A percentile compares a stretch with the other conserved stretches of the same genome.
Evolutionary conservation across 73 alveolate species (phyloP).

Genomic region (Breviolum minutum): DNA sequence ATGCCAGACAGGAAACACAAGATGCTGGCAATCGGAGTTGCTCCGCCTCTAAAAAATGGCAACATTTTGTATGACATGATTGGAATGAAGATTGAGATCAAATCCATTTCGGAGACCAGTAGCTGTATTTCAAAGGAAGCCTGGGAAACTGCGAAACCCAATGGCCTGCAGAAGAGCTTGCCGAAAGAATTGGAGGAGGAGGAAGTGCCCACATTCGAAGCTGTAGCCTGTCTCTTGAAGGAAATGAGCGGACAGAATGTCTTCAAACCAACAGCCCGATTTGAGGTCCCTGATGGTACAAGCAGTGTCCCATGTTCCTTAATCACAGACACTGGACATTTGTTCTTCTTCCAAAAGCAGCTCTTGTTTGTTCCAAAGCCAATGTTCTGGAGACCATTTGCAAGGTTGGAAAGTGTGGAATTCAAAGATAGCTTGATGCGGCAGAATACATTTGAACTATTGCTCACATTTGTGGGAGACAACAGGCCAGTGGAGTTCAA

Average conservation of each 20-base stretch:
- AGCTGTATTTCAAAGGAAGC: conserved; percentile 1
- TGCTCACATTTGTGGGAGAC: conserved; percentile 6
- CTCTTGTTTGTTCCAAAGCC: conserved; percentile 50
- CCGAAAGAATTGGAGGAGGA: neutral
- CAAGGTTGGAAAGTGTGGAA: neutral
- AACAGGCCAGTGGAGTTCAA: conserved; percentile 29
- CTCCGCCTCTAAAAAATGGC: conserved; percentile 18
- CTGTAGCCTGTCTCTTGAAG: neutral
- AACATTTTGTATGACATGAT: neutral
- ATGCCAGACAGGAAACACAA: conserved; percentile 36
- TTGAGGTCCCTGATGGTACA: conserved; percentile 31
- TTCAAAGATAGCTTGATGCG: conserved; percentile 25
- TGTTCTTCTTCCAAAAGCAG: conserved; percentile 65
- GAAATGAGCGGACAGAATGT: conserved; percentile 35
- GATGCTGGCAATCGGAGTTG: conserved; percentile 33
- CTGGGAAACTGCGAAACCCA: conserved; percentile 25
- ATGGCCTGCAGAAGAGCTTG: conserved; percentile 12
- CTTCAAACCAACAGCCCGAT: neutral
- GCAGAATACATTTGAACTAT: conserved; percentile 22
- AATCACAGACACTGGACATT: conserved; percentile 27
- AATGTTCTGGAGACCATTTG: conserved; percentile 3
- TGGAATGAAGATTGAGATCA: conserved; percentile 1
- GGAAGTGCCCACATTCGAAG: conserved; percentile 29
- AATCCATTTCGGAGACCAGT: neutral
- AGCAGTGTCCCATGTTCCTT: conserved; percentile 15